These are phyloP conservation scores for Cladosporium sp. DNA, from an alignment of 2,329 filamentous ascomycete species.

Conservation along the genomic window DNA sequence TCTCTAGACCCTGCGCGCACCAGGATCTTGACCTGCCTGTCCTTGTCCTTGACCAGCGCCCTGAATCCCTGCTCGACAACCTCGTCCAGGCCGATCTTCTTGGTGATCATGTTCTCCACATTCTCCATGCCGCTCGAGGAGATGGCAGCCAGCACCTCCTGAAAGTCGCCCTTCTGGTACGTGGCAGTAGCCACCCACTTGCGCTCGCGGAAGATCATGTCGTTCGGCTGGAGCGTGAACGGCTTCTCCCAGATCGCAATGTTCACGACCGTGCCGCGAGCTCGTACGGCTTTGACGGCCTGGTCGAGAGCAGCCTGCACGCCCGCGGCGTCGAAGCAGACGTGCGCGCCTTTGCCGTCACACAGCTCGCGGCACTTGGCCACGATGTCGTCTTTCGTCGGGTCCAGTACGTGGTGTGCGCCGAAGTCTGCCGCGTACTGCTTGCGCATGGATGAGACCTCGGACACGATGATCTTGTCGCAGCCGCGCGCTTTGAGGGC, in stretches of 20 bases:
- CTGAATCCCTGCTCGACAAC: conserved; percentile 44
- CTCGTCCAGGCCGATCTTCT: conserved; percentile 40
- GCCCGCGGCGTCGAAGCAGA: conserved; percentile 49
- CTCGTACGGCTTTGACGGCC: conserved; percentile 44
- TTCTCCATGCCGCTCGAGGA: conserved; percentile 36
- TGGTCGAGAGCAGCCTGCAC: conserved; percentile 46
- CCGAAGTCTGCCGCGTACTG: conserved; percentile 47
- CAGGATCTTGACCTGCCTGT: conserved; percentile 45
- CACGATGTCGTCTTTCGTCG: conserved; percentile 43
- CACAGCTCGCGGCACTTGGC: conserved; percentile 38
- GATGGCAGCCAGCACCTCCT: conserved; percentile 43
- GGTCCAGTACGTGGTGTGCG: conserved; percentile 47
- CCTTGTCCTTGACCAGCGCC: conserved; percentile 43
- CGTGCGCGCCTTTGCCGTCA: conserved; percentile 42
- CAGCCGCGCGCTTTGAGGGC: conserved; percentile 38
- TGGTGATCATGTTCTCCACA: conserved; percentile 45
- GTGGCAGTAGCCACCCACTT: conserved; percentile 49
- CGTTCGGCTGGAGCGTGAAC: conserved; percentile 44
- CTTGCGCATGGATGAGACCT: conserved; percentile 43
- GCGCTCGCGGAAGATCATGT: conserved; percentile 48
- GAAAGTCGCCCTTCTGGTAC: conserved; percentile 47
- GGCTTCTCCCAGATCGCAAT: conserved; percentile 52
- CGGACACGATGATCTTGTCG: conserved; percentile 49
- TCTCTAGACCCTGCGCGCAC: conserved; percentile 28
- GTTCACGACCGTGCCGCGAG: conserved; percentile 48